phyloP scores from a whole-genome alignment of 1,284 basidiomycete genomes.

The Puccinia horiana region DNA sequence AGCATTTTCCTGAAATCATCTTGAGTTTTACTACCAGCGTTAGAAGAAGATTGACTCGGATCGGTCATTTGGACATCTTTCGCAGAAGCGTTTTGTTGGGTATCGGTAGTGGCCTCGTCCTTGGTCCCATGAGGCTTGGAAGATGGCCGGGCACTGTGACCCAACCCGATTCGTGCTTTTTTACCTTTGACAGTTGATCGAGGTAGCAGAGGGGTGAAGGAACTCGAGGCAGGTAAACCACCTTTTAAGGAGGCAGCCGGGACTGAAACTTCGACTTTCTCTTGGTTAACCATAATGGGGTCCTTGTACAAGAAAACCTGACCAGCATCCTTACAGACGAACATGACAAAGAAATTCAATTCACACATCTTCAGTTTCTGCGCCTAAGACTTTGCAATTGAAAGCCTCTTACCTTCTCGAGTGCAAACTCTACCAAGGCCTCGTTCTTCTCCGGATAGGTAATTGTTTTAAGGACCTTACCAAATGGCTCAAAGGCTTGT shows the following conservation, averaged over 20 bases:
- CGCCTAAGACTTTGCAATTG: background rate
- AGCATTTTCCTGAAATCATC: slow-evolving; percentile 80
- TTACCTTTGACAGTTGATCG: slow-evolving; percentile 33
- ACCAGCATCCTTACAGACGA: slow-evolving; percentile 27
- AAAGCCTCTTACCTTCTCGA: slow-evolving; percentile 29
- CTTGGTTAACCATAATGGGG: slow-evolving; percentile 21
- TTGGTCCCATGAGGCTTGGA: background rate
- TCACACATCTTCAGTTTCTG: background rate
- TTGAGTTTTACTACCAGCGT: slow-evolving; percentile 65
- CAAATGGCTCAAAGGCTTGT: slow-evolving; percentile 77
- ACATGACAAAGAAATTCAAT: background rate
- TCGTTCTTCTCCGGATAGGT: slow-evolving; percentile 47
- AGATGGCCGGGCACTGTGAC: slow-evolving; percentile 11
- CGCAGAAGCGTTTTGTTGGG: background rate
- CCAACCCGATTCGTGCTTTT: slow-evolving; percentile 43
- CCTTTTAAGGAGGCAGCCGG: slow-evolving; percentile 14
- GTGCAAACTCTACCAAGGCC: slow-evolving; percentile 43
- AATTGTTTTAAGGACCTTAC: slow-evolving; percentile 62
- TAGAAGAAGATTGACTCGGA: background rate
- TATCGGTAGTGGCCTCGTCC: background rate
- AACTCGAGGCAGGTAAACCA: slow-evolving; percentile 4
- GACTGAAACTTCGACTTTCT: slow-evolving; percentile 36
- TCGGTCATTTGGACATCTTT: background rate
- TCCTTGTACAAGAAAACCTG: slow-evolving; percentile 41
- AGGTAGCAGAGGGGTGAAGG: slow-evolving; percentile 38